A percentile compares a stretch with the other conserved stretches of the same genome.
These are phyloP conservation scores for Tylopilus balloui DNA, from an alignment of 768 basidiomycete species.

Conservation along the genomic window DNA sequence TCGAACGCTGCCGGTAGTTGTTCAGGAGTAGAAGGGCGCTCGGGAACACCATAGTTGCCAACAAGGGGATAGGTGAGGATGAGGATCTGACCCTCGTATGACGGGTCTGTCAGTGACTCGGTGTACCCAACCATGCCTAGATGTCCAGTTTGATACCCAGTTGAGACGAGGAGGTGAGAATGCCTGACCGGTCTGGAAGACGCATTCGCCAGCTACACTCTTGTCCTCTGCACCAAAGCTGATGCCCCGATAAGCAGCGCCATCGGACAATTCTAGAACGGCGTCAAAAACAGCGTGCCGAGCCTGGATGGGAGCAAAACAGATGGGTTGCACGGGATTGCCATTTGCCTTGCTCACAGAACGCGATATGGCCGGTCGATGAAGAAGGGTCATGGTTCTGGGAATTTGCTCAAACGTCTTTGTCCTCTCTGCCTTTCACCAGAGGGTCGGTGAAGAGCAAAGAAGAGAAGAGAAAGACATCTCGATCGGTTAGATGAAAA, in stretches of 20 bases:
- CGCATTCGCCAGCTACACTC: slow-evolving; percentile 95
- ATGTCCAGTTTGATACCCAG: slow-evolving; percentile 15
- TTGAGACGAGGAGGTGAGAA: slow-evolving; percentile 7
- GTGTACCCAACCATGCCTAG: slow-evolving; percentile 99
- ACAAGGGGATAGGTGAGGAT: slow-evolving; percentile 95
- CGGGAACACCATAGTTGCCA: slow-evolving; percentile 96
- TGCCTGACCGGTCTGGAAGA: slow-evolving; percentile 93
- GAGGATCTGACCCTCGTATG: slow-evolving; percentile 97
- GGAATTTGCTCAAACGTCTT: slow-evolving; percentile 7
- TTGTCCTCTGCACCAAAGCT: slow-evolving; percentile 92
- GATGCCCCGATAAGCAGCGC: slow-evolving; percentile 80
- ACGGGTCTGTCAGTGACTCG: slow-evolving; percentile 96
- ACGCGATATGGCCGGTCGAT: slow-evolving; percentile 44
- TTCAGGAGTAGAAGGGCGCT: slow-evolving; percentile 48
- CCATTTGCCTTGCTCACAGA: slow-evolving; percentile 37
- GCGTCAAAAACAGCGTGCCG: slow-evolving; percentile 42
- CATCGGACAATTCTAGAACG: slow-evolving; percentile 87
- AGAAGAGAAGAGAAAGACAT: slow-evolving; percentile 33
- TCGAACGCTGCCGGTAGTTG: slow-evolving; percentile 78
- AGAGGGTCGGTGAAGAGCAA: slow-evolving; percentile 47
- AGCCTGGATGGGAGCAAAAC: slow-evolving; percentile 27
- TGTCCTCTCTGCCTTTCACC: slow-evolving; percentile 50
- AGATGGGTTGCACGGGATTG: slow-evolving; percentile 34
- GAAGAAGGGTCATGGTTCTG: slow-evolving; percentile 22
- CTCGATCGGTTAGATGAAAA: neutral